Conservation (phyloP, 2,329 filamentous ascomycete genomes). For the Pseudogymnoascus sp. region DNA sequence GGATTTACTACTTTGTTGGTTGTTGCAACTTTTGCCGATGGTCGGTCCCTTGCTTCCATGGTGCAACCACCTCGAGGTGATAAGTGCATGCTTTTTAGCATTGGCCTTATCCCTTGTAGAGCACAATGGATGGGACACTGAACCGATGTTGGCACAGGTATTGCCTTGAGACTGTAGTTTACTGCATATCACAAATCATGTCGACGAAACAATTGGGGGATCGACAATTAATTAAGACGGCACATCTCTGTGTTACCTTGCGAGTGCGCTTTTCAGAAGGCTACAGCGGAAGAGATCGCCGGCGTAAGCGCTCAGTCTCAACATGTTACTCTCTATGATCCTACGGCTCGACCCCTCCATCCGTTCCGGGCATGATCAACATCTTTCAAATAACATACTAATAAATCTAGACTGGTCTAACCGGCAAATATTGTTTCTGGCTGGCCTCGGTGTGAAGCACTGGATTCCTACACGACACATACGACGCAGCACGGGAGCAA, state of each 20-base stretch:
- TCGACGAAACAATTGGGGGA: not conserved
- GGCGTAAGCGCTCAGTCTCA: not conserved
- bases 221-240: not conserved
- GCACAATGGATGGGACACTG: not conserved
- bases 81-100: not conserved
- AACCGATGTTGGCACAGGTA: not conserved
- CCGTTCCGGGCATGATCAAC: not conserved
- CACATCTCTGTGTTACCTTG: not conserved
- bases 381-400: not conserved
- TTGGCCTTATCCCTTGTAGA: not conserved
- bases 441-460: not conserved
- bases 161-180: not conserved
- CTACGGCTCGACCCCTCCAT: not conserved
- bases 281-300: not conserved
- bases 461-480: slow-evolving; percentile 2
- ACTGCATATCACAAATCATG: not conserved
- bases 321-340: not conserved
- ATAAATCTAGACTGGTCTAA: not conserved
- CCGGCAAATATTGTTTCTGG: not conserved
- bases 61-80: not conserved
- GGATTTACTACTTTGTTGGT: not conserved
- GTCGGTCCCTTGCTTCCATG: not conserved
- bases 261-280: not conserved
- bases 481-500: not conserved
- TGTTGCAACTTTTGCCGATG: not conserved